Evolutionary conservation across 768 basidiomycete genomes (phyloP), one percentile per base, ranked within the genome.

Genomic region (Boletus reticulatus): DNA sequence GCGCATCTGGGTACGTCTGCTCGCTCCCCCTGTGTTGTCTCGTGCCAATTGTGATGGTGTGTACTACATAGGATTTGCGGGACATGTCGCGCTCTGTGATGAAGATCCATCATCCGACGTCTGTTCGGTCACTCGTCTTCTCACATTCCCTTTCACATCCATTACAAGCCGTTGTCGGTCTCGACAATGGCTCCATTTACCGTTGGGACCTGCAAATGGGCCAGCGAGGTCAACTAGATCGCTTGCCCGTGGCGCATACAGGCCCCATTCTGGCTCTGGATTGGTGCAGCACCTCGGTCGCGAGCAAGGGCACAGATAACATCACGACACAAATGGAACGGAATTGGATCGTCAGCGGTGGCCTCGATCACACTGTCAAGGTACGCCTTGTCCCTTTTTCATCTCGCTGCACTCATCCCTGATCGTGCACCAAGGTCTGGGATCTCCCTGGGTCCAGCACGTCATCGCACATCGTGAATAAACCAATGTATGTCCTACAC

Each of bases 181-280:
- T 87, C 11, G 86, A 87, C 59, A 88, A 87, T 57, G 87, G 87
- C 4, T 84, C 78, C 48, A 82, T 90, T 37, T 85, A 85, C 61
- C 77, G 88, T 56, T 92, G 90, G 88, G 91, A 93, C 63, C 73
- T 92, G 50, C 80, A 83, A 61, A 85, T 87, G 82, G 88, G 88
- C 5, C 87, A 88, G 60, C 81, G 84, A 7, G 88, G 89, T 6
- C 79, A 82, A 47, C 75, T 90, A 0, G 90, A 91, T 64, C 82
- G 85, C 20, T 72, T 92, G 19, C 80, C 84, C 7, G 81, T 90
- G 7, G 90, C 91, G 0, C 91, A 93, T 71, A 77, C 80, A 8
- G 83, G 84, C 0, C 79, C 89, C 8, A 83, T 93, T 12, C 82
- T 89, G 3, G 74, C 88, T 4, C 71, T 92, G 20, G 89, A 91